Evolutionary conservation across 257 asterid genomes (phyloP).

Genomic region (Petrea volubilis): DNA sequence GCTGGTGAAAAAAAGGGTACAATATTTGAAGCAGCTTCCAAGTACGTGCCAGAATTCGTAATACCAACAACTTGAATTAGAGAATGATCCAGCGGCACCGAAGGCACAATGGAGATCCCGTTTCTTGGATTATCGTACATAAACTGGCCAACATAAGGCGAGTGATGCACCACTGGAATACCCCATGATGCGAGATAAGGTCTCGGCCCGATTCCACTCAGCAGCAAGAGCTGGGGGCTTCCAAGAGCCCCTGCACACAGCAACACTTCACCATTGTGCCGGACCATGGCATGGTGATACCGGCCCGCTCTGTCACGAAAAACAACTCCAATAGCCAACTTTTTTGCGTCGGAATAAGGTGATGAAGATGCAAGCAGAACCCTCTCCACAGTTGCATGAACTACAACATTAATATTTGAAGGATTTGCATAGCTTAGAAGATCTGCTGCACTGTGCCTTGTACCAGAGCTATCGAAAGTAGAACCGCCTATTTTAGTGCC

Average conservation of each 20-base stretch:
- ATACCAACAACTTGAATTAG: constrained; percentile 88
- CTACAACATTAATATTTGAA: constrained; percentile 57
- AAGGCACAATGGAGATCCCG: constrained; percentile 83
- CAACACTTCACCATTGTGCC: constrained; percentile 67
- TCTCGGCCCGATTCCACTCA: constrained; percentile 88
- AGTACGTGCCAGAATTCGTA: constrained; percentile 63
- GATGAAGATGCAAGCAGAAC: constrained; percentile 46
- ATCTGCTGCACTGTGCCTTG: constrained; percentile 79
- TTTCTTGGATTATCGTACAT: constrained; percentile 90
- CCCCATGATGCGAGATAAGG: constrained; percentile 87
- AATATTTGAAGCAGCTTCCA: constrained; percentile 85
- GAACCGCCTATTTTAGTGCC: constrained; percentile 97
- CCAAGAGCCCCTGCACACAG: constrained; percentile 87
- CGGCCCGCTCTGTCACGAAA: constrained; percentile 56
- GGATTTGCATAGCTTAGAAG: constrained; percentile 66
- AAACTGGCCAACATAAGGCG: constrained; percentile 76
- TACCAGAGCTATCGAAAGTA: constrained; percentile 68
- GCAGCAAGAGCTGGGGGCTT: constrained; percentile 78
- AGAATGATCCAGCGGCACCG: constrained; percentile 74
- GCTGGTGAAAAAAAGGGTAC: constrained; percentile 76
- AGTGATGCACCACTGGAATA: constrained; percentile 68
- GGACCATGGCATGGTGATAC: constrained; percentile 76
- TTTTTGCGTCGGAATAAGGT: constrained; percentile 15
- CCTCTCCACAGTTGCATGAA: constrained; percentile 73
- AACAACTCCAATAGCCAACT: constrained; percentile 65